phyloP scores from a whole-genome alignment of 352 stramenopile species.

The Pythium rishiriense region DNA sequence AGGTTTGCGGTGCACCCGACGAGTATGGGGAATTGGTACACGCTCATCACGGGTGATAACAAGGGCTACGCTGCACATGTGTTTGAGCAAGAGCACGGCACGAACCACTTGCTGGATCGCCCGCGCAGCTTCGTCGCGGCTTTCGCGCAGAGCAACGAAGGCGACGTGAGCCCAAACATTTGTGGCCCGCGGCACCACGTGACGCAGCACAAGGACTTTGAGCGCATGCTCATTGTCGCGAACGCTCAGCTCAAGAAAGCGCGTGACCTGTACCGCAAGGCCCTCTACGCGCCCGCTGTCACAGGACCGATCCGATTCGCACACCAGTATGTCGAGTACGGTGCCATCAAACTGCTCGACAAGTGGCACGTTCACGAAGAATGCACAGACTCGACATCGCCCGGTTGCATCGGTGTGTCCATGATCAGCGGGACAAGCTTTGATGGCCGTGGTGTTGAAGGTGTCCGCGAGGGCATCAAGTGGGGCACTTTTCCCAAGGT shows the following conservation, averaged over 20 bases:
- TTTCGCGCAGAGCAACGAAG: constrained; percentile 93
- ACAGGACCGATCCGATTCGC: constrained; percentile 46
- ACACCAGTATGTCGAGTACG: constrained; percentile 83
- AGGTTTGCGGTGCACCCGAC: constrained; percentile 92
- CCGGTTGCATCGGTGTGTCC: constrained; percentile 79
- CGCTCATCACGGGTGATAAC: constrained; percentile 93
- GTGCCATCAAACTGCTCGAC: constrained; percentile 53
- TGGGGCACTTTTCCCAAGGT: constrained; percentile 73
- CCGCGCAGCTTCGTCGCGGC: constrained; percentile 89
- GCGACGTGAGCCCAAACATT: constrained; percentile 93
- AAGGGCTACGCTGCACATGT: constrained; percentile 90
- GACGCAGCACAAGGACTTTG: constrained; percentile 78
- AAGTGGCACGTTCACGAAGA: constrained; percentile 75
- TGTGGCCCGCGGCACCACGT: constrained; percentile 61
- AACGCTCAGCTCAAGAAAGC: constrained; percentile 73
- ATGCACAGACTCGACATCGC: constrained; percentile 63
- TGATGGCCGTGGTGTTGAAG: constrained; percentile 63
- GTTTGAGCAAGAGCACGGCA: constrained; percentile 87
- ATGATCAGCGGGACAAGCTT: constrained; percentile 84
- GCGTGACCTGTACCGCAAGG: constrained; percentile 54
- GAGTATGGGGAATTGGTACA: constrained; percentile 93
- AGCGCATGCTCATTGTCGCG: constrained; percentile 77
- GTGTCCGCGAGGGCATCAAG: constrained; percentile 62
- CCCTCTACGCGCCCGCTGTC: constrained; percentile 36
- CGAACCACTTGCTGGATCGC: constrained; percentile 74